phyloP scores from a whole-genome alignment of 345 rosid species.

The Sapria himalayana region DNA sequence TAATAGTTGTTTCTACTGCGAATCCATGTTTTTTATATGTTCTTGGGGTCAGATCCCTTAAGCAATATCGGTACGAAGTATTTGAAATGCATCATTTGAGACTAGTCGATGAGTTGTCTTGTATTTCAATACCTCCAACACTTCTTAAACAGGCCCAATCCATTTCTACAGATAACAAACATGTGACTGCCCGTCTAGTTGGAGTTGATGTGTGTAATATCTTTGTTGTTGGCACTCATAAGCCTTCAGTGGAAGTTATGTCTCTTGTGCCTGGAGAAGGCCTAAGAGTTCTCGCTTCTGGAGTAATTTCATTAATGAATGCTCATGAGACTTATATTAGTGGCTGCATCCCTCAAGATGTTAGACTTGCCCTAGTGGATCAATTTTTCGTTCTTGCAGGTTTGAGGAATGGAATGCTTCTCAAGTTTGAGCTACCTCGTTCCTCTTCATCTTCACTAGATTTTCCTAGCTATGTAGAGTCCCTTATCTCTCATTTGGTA shows the following conservation, averaged over 20 bases:
- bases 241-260: slow-evolving; percentile 82
- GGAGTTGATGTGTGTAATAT: slow-evolving; percentile 43
- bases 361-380: slow-evolving; percentile 77
- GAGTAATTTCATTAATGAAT: slow-evolving; percentile 40
- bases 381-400: slow-evolving; percentile 68
- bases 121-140: slow-evolving; percentile 63
- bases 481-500: slow-evolving; percentile 15
- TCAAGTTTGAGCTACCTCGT: slow-evolving; percentile 85
- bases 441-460: slow-evolving; percentile 17
- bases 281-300: slow-evolving; percentile 59
- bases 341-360: slow-evolving; percentile 92
- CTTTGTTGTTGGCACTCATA: slow-evolving; percentile 84
- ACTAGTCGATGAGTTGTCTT: slow-evolving; percentile 68
- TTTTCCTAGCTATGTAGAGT: slow-evolving; percentile 6
- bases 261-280: slow-evolving; percentile 48
- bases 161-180: slow-evolving; percentile 14
- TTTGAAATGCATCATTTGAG: slow-evolving; percentile 57
- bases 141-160: slow-evolving; percentile 22
- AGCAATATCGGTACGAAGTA: slow-evolving; percentile 39
- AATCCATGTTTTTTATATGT: slow-evolving; percentile 65
- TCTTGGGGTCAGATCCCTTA: slow-evolving; percentile 52
- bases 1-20: slow-evolving; percentile 73
- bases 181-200: slow-evolving; percentile 24
- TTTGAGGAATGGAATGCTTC: slow-evolving; percentile 95
- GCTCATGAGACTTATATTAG: slow-evolving; percentile 50